Evolutionary conservation across 2,329 filamentous ascomycete species (phyloP).

Genomic region (Rosellinia necatrix): DNA sequence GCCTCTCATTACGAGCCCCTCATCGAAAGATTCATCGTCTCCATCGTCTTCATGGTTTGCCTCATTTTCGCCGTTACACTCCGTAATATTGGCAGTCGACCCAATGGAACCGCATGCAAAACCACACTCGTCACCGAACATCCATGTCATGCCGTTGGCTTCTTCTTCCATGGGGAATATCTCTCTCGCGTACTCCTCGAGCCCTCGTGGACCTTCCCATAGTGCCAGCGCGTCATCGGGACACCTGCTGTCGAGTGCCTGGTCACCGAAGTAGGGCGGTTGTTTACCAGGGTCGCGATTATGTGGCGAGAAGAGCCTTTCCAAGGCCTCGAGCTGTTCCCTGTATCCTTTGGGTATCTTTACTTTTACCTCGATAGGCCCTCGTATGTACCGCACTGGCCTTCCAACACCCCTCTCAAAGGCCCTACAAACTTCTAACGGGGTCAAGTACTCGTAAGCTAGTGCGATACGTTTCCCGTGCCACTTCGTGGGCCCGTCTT

Average conservation of each 20-base stretch:
- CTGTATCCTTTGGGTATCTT: slow-evolving; percentile 87
- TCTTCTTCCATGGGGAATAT: slow-evolving; percentile 94
- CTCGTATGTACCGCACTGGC: slow-evolving; percentile 76
- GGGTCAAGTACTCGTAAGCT: slow-evolving; percentile 87
- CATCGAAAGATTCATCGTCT: slow-evolving; percentile 60
- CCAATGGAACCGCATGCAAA: slow-evolving; percentile 40
- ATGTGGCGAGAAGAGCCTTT: slow-evolving; percentile 60
- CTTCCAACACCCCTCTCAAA: slow-evolving; percentile 80
- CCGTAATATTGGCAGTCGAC: slow-evolving; percentile 49
- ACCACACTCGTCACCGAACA: slow-evolving; percentile 64
- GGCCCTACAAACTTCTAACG: slow-evolving; percentile 77
- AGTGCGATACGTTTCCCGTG: slow-evolving; percentile 78
- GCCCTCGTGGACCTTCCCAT: slow-evolving; percentile 88
- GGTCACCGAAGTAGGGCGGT: slow-evolving; percentile 66
- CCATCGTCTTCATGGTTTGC: slow-evolving; percentile 44
- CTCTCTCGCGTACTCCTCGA: slow-evolving; percentile 94
- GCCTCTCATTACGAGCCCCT: slow-evolving; percentile 62
- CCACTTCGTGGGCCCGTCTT: slow-evolving; percentile 88
- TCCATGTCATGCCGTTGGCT: slow-evolving; percentile 93
- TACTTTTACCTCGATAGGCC: slow-evolving; percentile 82
- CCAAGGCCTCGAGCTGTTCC: slow-evolving; percentile 77
- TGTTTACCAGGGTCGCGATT: slow-evolving; percentile 59
- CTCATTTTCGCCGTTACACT: slow-evolving; percentile 47
- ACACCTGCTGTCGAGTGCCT: slow-evolving; percentile 63
- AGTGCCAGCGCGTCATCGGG: slow-evolving; percentile 77